Conservation (phyloP, 2,329 filamentous ascomycete species). For the Onygena corvina region DNA sequence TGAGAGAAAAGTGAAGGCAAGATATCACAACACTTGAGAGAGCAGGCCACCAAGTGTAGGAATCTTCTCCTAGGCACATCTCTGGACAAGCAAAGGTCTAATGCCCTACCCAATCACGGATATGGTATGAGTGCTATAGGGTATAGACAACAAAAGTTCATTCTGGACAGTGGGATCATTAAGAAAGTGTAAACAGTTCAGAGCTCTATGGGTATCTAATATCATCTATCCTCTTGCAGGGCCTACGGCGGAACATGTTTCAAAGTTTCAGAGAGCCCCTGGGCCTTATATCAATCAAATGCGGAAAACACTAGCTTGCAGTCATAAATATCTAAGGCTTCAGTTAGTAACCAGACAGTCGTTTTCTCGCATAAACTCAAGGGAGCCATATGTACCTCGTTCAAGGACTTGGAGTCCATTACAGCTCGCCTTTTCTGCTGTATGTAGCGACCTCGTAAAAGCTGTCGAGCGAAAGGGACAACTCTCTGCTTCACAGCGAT, state of each 20-base stretch:
- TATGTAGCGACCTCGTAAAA: conserved; percentile 70
- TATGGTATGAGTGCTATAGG: not conserved
- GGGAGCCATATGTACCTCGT: conserved; percentile 52
- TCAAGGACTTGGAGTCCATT: conserved; percentile 67
- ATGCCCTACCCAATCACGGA: too few relatives aligned
- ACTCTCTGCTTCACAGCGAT: not conserved
- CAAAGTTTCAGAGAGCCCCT: not conserved
- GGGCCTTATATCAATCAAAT: not conserved
- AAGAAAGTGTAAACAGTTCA: not conserved
- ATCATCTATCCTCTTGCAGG: not conserved
- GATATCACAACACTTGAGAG: too few relatives aligned
- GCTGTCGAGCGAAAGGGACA: conserved; percentile 49
- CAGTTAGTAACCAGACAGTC: conserved; percentile 1
- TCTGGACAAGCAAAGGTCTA: too few relatives aligned
- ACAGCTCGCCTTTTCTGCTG: conserved; percentile 76
- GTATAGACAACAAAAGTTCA: too few relatives aligned
- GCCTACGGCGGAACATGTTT: not conserved
- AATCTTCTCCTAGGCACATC: too few relatives aligned
- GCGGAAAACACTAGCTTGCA: conserved; percentile 15
- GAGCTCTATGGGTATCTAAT: conserved; percentile 1
- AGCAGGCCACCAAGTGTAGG: too few relatives aligned
- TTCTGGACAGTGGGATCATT: not conserved
- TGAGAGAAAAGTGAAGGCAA: too few relatives aligned
- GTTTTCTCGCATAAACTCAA: not conserved
- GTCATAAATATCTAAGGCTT: conserved; percentile 29